Evolutionary conservation across 495 filamentous ascomycete species (phyloP), one percentile per base, ranked within the genome.

Genomic region (Podospora appendiculata): DNA sequence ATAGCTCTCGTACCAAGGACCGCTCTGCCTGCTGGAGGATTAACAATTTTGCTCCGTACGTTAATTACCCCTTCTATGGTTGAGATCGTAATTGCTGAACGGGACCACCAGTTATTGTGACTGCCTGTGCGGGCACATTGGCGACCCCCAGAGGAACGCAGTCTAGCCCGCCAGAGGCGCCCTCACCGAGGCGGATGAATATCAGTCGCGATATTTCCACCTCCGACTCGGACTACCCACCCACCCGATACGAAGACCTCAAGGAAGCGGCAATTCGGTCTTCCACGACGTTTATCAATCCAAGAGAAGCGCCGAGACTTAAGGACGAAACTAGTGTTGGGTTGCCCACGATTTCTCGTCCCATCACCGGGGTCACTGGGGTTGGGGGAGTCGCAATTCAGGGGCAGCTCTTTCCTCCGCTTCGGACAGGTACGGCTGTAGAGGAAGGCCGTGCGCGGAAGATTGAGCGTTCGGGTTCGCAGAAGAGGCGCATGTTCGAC

Each of bases 1-100:
- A 61, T 74, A 1, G 63, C 66, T 13, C 59, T 79, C 17, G 67
- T 72, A 5, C 55, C 69, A 18, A 68, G 68, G 58, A 81, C 74
- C 5, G 71, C 71, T 8, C 53, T 79, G n/a, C 78, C 78, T 32
- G 68, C 75, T 1, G 65, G 63, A 41, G 77, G 77, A 12, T 57
- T 81, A 16, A 61, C 70, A 10, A 61, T 79, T 18, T 52, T 79
- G 61, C 71, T 79, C 53, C 60, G 76, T 78, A 63, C 45, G 64
- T 67, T 17, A n/a, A 16, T n/a, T n/a, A n/a, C 32, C 38, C 11
- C 2, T 12, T 41, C 4, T 12, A 2, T 41, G 38, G 38, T 12
- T 41, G 2, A 16, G 8, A n/a, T 12, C 13, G 11, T 1, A n/a
- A 3, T 7, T 14, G 8, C 32, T 53, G 58, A 57, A 65, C 48